These are phyloP conservation scores for Gossypium davidsonii DNA, from an alignment of 441 rosid species.

Conservation along the genomic window DNA sequence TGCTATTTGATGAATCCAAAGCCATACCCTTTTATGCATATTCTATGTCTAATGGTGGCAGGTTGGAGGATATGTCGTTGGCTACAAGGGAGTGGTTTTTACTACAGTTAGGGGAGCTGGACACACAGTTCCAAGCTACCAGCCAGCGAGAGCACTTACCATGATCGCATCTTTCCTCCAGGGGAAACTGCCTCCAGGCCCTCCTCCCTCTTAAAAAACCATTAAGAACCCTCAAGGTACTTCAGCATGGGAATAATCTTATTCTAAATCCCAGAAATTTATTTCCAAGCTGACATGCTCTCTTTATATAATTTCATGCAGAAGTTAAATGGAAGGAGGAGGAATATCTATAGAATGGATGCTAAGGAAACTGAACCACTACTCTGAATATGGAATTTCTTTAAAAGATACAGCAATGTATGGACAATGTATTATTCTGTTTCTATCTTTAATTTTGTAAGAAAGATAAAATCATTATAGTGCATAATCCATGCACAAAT, in stretches of 20 bases:
- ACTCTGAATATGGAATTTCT: not conserved
- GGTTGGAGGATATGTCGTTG: constrained; percentile 46
- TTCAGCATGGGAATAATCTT: not conserved
- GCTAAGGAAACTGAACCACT: not conserved
- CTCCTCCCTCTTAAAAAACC: constrained; percentile 19
- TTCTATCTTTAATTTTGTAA: not conserved
- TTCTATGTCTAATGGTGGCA: constrained; percentile 13
- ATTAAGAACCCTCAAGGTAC: not conserved
- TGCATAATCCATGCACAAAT: not conserved
- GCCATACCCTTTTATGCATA: not conserved
- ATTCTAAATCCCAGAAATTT: not conserved
- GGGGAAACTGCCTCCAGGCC: constrained; percentile 25
- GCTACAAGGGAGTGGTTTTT: constrained; percentile 32
- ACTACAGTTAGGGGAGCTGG: constrained; percentile 41
- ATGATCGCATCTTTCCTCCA: constrained; percentile 39
- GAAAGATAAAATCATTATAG: not conserved
- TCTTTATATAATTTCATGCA: not conserved
- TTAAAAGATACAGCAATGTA: not conserved
- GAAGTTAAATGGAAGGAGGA: not conserved
- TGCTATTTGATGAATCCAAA: not conserved
- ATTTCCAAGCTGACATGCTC: not conserved
- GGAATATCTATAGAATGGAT: not conserved
- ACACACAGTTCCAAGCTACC: constrained; percentile 39
- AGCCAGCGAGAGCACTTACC: constrained; percentile 36
- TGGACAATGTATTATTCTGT: not conserved